Evolutionary conservation across 2,329 filamentous ascomycete genomes (phyloP).

Genomic region (Epichloe uncinata): DNA sequence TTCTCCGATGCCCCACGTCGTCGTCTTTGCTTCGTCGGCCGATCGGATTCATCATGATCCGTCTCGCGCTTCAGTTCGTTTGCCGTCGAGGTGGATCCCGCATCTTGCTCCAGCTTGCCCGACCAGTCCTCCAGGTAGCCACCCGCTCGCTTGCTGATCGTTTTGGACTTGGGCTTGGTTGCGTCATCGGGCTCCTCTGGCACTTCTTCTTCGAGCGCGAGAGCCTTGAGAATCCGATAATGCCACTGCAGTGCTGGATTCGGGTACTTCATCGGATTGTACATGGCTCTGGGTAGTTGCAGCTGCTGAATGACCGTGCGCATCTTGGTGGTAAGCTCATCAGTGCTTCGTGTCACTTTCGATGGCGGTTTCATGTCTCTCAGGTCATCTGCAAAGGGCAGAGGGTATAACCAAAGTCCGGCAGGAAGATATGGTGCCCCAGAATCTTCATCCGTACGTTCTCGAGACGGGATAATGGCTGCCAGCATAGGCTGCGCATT

Average conservation of each 20-base stretch:
- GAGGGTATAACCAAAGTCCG: constrained; percentile 76
- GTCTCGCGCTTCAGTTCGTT: constrained; percentile 39
- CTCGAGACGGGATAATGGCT: constrained; percentile 65
- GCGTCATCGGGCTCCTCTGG: constrained; percentile 62
- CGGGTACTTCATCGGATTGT: constrained; percentile 76
- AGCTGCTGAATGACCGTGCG: constrained; percentile 69
- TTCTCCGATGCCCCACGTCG: constrained; percentile 23
- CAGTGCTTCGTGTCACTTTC: constrained; percentile 42
- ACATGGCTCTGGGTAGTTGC: constrained; percentile 73
- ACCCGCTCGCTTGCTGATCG: constrained; percentile 81
- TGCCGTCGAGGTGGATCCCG: constrained; percentile 21
- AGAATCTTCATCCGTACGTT: constrained; percentile 48
- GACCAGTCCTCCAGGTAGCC: constrained; percentile 69
- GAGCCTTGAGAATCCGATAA: constrained; percentile 82
- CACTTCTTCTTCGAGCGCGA: constrained; percentile 84
- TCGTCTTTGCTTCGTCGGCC: constrained; percentile 34
- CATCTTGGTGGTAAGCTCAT: constrained; percentile 69
- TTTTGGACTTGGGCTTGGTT: constrained; percentile 70
- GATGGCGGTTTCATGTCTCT: constrained; percentile 55
- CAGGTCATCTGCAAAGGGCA: constrained; percentile 85
- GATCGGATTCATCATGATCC: constrained; percentile 27
- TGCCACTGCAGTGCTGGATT: constrained; percentile 95
- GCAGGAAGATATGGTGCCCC: constrained; percentile 61
- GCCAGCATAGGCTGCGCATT: constrained; percentile 72
- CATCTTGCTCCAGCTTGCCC: constrained; percentile 47